A percentile compares a stretch with the other conserved stretches of the same genome.
Conservation (phyloP, 2,329 filamentous ascomycete genomes). For the Fusarium tjaetaba region DNA sequence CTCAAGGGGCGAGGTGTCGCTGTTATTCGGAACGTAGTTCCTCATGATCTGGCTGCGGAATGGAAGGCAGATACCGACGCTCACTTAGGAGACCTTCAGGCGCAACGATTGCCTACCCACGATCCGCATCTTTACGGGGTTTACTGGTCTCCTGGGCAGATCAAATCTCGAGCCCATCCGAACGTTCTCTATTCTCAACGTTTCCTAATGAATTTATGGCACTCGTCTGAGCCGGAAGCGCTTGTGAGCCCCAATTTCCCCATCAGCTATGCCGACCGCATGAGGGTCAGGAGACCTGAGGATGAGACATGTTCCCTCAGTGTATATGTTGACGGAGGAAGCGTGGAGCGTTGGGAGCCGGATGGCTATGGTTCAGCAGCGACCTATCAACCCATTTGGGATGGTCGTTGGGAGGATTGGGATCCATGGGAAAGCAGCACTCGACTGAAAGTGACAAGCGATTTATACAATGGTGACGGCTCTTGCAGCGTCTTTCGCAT, state of each 20-base stretch:
- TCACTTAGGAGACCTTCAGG: slow-evolving; percentile 62
- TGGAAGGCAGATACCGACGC: slow-evolving; percentile 62
- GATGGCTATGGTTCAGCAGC: slow-evolving; percentile 66
- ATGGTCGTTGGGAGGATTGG: slow-evolving; percentile 78
- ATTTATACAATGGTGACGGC: slow-evolving; percentile 78
- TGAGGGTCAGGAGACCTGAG: slow-evolving; percentile 62
- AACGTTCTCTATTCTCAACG: slow-evolving; percentile 54
- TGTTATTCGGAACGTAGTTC: slow-evolving; percentile 47
- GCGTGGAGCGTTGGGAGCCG: slow-evolving; percentile 73
- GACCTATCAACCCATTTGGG: slow-evolving; percentile 73
- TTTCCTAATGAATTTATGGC: slow-evolving; percentile 57
- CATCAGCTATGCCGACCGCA: slow-evolving; percentile 68
- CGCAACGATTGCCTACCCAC: slow-evolving; percentile 46
- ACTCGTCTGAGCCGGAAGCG: slow-evolving; percentile 51
- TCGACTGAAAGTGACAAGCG: slow-evolving; percentile 70
- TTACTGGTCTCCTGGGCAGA: slow-evolving; percentile 54
- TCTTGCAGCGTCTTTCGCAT: slow-evolving; percentile 80
- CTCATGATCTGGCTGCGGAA: slow-evolving; percentile 41
- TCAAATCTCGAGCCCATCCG: slow-evolving; percentile 52
- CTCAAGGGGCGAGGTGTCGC: slow-evolving; percentile 47
- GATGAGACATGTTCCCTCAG: slow-evolving; percentile 65
- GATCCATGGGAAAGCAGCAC: slow-evolving; percentile 78
- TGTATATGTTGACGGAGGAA: slow-evolving; percentile 72
- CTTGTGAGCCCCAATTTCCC: slow-evolving; percentile 58
- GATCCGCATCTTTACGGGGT: slow-evolving; percentile 50